These are phyloP conservation scores for Chaetomiaceae sp. DNA, from an alignment of 2,329 filamentous ascomycete species.

Conservation along the genomic window DNA sequence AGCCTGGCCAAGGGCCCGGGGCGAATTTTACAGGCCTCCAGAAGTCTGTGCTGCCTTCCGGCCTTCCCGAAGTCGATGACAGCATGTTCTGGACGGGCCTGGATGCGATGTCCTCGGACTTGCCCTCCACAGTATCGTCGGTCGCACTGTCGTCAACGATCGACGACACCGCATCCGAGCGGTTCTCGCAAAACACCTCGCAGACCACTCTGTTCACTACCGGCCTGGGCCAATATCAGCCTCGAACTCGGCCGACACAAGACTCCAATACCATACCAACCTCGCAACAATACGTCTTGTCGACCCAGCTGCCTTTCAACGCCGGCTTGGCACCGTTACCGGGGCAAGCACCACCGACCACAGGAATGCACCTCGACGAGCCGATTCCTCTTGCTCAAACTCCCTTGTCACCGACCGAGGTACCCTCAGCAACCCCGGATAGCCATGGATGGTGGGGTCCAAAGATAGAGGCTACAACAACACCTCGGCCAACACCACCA, in stretches of 20 bases:
- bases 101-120: constrained; percentile 14
- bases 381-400: constrained; percentile 7
- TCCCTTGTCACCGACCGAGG: constrained; percentile 12
- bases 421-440: constrained; percentile 3
- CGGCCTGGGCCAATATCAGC: constrained; percentile 11
- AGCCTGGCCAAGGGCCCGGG: background rate
- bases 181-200: constrained; percentile 23
- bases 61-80: constrained; percentile 17
- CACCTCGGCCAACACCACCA: constrained; percentile 13
- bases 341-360: background rate
- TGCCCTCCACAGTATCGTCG: constrained; percentile 24
- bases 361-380: constrained; percentile 24
- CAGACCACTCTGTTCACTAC: constrained; percentile 23
- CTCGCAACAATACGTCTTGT: constrained; percentile 20
- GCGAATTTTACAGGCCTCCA: constrained; percentile 12
- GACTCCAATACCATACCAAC: constrained; percentile 5
- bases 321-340: constrained; percentile 5
- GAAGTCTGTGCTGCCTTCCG: constrained; percentile 10
- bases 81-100: constrained; percentile 23
- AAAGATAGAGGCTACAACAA: constrained; percentile 14
- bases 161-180: constrained; percentile 17
- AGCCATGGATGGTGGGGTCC: constrained; percentile 20
- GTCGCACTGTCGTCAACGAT: constrained; percentile 21
- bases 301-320: constrained; percentile 14
- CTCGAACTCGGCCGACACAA: constrained; percentile 9